A percentile compares a stretch with the other conserved stretches of the same genome.
These are phyloP conservation scores for Hirschioporus abietinus DNA, from an alignment of 768 basidiomycete species.

Conservation along the genomic window DNA sequence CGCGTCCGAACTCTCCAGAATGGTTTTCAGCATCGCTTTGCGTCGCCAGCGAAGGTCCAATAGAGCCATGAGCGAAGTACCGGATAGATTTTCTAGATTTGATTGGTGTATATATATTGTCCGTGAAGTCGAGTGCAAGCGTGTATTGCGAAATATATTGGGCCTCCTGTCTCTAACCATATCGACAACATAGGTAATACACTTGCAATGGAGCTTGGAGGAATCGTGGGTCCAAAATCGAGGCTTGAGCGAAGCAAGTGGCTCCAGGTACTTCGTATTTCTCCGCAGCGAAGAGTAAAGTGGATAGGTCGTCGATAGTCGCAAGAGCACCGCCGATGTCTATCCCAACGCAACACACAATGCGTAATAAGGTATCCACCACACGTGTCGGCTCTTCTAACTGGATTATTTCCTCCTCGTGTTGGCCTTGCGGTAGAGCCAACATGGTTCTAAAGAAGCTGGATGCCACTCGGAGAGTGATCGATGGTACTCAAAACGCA, in stretches of 20 bases:
- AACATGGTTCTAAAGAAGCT: not conserved
- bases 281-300: slow-evolving; percentile 35
- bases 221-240: slow-evolving; percentile 37
- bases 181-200: slow-evolving; percentile 39
- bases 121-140: slow-evolving; percentile 33
- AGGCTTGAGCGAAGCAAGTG: slow-evolving; percentile 36
- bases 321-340: slow-evolving; percentile 32
- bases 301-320: slow-evolving; percentile 35
- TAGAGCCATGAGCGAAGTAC: slow-evolving; percentile 31
- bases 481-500: not conserved
- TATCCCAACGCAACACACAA: slow-evolving; percentile 21
- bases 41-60: slow-evolving; percentile 37
- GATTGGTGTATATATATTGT: slow-evolving; percentile 26
- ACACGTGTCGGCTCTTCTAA: not conserved
- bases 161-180: slow-evolving; percentile 41
- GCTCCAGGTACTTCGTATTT: slow-evolving; percentile 43
- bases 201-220: slow-evolving; percentile 39
- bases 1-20: slow-evolving; percentile 27
- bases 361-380: not conserved
- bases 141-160: slow-evolving; percentile 37
- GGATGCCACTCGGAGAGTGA: not conserved
- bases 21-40: slow-evolving; percentile 30
- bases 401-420: not conserved
- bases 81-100: slow-evolving; percentile 29
- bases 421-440: not conserved